phyloP scores from a whole-genome alignment of 2,329 filamentous ascomycete genomes.

The Macrophomina pseudophaseolina region DNA sequence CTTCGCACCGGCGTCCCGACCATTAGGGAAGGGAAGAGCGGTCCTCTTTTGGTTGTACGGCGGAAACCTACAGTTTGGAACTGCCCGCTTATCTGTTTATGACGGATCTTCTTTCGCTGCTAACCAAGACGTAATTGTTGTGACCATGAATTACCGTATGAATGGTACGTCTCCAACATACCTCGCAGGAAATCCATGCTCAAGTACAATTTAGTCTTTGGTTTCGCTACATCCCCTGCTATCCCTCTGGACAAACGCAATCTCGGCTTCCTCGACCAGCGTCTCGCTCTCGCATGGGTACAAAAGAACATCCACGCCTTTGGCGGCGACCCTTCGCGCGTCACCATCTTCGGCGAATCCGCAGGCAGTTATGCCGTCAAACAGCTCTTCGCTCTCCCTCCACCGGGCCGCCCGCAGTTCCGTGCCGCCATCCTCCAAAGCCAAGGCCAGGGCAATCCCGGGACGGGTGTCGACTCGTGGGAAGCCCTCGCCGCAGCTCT shows the following conservation, averaged over 20 bases:
- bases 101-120: conserved; percentile 61
- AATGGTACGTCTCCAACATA: conserved; percentile 71
- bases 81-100: conserved; percentile 56
- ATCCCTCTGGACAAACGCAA: conserved; percentile 56
- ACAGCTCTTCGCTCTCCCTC: conserved; percentile 32
- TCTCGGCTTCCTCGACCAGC: conserved; percentile 51
- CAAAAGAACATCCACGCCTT: conserved; percentile 50
- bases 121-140: conserved; percentile 69
- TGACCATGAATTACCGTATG: conserved; percentile 78
- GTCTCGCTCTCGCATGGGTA: conserved; percentile 54
- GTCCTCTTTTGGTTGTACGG: conserved; percentile 67
- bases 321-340: conserved; percentile 45
- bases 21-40: conserved; percentile 46
- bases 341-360: conserved; percentile 52
- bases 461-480: conserved; percentile 34
- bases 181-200: conserved; percentile 57
- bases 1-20: conserved; percentile 56
- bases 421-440: conserved; percentile 54
- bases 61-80: conserved; percentile 54
- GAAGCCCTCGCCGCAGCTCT: conserved; percentile 38
- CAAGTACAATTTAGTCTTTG: background rate
- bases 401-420: conserved; percentile 36
- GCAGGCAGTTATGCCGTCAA: conserved; percentile 52
- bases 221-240: conserved; percentile 4
- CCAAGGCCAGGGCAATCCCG: background rate